Evolutionary conservation across 257 asterid genomes (phyloP).

Genomic region (Verbena officinalis): DNA sequence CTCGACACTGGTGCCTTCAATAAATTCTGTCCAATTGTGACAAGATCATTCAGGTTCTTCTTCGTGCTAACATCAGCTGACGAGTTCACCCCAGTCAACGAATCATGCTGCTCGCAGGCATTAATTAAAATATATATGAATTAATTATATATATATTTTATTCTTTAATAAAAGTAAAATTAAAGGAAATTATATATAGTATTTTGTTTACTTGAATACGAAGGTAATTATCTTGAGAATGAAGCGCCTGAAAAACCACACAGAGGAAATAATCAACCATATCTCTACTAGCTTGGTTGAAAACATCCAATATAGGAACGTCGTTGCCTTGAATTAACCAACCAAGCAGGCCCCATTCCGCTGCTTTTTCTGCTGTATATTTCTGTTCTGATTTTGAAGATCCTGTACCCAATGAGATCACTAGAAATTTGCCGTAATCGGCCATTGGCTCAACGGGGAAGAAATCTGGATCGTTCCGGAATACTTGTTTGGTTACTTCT

Average conservation of each 20-base stretch:
- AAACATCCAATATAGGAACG: slow-evolving; percentile 50
- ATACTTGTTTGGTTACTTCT: slow-evolving; percentile 44
- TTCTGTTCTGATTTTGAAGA: slow-evolving; percentile 41
- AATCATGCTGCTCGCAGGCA: slow-evolving; percentile 55
- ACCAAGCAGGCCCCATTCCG: slow-evolving; percentile 54
- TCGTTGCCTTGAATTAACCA: slow-evolving; percentile 51
- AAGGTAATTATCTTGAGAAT: slow-evolving; percentile 46
- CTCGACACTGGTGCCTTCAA: slow-evolving; percentile 38
- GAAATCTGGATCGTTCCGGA: slow-evolving; percentile 37
- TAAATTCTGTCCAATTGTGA: slow-evolving; percentile 44
- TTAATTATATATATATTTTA: no score
- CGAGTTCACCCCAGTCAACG: slow-evolving; percentile 40
- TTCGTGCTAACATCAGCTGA: slow-evolving; percentile 47
- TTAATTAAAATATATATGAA: background rate
- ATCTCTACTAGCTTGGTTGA: slow-evolving; percentile 43
- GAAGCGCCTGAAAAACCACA: slow-evolving; percentile 42
- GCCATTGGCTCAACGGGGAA: slow-evolving; percentile 42
- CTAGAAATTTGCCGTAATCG: slow-evolving; percentile 38
- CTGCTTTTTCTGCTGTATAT: slow-evolving; percentile 45
- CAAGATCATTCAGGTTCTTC: slow-evolving; percentile 49
- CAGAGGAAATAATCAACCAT: slow-evolving; percentile 49
- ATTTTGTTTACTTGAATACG: slow-evolving; percentile 47
- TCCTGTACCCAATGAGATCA: slow-evolving; percentile 64
- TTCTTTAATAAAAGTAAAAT: no score
- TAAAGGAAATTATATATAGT: no score